Evolutionary conservation across 1,284 basidiomycete species (phyloP).

Genomic region (Phellopilus nigrolimitatus): DNA sequence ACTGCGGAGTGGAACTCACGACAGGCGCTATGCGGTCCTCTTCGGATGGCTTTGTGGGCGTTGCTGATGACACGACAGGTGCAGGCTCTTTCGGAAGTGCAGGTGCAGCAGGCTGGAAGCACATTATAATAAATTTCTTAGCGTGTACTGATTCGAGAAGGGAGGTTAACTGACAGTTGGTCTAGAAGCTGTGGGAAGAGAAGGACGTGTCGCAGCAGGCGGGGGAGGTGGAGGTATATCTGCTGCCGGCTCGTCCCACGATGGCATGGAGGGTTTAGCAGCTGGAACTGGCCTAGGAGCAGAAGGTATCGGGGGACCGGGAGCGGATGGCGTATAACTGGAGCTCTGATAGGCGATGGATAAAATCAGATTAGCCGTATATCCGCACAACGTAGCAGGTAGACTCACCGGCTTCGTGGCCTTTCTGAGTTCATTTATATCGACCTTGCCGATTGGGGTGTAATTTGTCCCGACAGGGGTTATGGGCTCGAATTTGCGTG

Average conservation of each 20-base stretch:
- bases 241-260: slow-evolving; percentile 37
- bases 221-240: slow-evolving; percentile 39
- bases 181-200: slow-evolving; percentile 36
- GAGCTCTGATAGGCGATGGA: too few relatives aligned
- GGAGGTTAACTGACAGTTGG: slow-evolving; percentile 27
- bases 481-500: slow-evolving; percentile 64
- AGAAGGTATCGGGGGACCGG: slow-evolving; percentile 32
- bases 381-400: too few relatives aligned
- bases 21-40: slow-evolving; percentile 81
- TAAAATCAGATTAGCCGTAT: too few relatives aligned
- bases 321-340: slow-evolving; percentile 29
- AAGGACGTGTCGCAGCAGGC: slow-evolving; percentile 47
- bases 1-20: slow-evolving; percentile 27
- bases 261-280: slow-evolving; percentile 35
- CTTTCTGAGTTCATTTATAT: slow-evolving; percentile 58
- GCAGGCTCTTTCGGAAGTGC: slow-evolving; percentile 35
- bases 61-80: slow-evolving; percentile 40
- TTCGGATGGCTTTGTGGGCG: slow-evolving; percentile 61
- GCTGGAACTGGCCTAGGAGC: slow-evolving; percentile 45
- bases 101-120: slow-evolving; percentile 22
- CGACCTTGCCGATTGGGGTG: slow-evolving; percentile 64
- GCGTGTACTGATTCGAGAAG: slow-evolving; percentile 21
- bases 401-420: slow-evolving; percentile 28
- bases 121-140: slow-evolving; percentile 22
- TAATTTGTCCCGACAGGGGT: slow-evolving; percentile 70